These are phyloP conservation scores for Magnusiomyces paraingens DNA, from an alignment of 1,139 yeast species.

Conservation along the genomic window DNA sequence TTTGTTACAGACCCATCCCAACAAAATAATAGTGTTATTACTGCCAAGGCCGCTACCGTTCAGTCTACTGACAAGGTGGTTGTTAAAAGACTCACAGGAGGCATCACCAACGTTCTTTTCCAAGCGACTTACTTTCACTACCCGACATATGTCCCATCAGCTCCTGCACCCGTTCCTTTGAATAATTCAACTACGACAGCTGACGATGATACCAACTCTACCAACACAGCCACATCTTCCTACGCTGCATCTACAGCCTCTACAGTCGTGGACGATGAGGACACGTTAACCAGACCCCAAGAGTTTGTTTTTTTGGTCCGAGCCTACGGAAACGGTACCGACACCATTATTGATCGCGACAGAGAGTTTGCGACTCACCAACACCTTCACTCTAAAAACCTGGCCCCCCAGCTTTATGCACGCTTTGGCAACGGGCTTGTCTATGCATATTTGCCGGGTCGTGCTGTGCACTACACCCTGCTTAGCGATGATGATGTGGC, in stretches of 20 bases:
- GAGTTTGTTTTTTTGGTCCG: slow-evolving; percentile 45
- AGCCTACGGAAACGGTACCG: slow-evolving; percentile 73
- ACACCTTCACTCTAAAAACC: slow-evolving; percentile 49
- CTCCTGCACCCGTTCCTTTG: not conserved
- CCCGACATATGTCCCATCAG: slow-evolving; percentile 14
- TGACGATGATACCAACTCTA: slow-evolving; percentile 17
- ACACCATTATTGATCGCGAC: slow-evolving; percentile 65
- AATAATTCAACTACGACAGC: slow-evolving; percentile 3
- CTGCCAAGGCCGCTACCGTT: too few relatives aligned
- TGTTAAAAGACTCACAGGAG: slow-evolving; percentile 51
- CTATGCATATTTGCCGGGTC: slow-evolving; percentile 64
- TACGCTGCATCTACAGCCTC: slow-evolving; percentile 1
- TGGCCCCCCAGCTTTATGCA: slow-evolving; percentile 68
- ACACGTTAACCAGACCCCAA: slow-evolving; percentile 9
- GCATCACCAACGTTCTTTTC: slow-evolving; percentile 70
- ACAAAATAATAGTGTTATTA: too few relatives aligned
- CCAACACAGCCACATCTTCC: not conserved
- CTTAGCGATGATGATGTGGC: slow-evolving; percentile 43
- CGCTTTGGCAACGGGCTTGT: slow-evolving; percentile 68
- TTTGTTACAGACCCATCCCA: too few relatives aligned
- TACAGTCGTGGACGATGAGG: slow-evolving; percentile 1
- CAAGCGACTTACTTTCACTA: slow-evolving; percentile 36
- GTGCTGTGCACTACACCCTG: slow-evolving; percentile 54
- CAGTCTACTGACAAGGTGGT: not conserved
- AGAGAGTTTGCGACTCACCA: slow-evolving; percentile 70